Conservation (phyloP, 495 filamentous ascomycete species). For the Coniosporium apollinis region DNA sequence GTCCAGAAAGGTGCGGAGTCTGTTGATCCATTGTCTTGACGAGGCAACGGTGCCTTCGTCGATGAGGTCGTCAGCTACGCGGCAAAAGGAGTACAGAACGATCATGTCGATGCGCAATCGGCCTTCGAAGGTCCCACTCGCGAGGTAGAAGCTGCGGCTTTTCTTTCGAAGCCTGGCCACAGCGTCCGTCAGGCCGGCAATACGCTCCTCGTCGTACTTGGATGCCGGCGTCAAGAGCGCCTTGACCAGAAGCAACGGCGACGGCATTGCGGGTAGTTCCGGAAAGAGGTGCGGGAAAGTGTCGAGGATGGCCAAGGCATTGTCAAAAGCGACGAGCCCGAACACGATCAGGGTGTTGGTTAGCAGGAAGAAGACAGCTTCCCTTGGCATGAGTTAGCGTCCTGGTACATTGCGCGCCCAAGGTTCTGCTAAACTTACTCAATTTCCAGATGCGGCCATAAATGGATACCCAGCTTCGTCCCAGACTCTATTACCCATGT, state of each 20-base stretch:
- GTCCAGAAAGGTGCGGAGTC: slow-evolving; percentile 35
- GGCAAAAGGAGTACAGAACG: slow-evolving; percentile 53
- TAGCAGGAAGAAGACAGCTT: slow-evolving; percentile 49
- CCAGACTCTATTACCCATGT: slow-evolving; percentile 48
- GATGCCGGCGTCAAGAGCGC: slow-evolving; percentile 28
- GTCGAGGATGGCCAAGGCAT: slow-evolving; percentile 38
- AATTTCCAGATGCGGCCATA: slow-evolving; percentile 47
- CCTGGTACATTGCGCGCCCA: slow-evolving; percentile 1
- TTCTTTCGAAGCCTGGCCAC: slow-evolving; percentile 35
- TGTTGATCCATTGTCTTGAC: slow-evolving; percentile 32
- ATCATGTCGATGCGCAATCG: slow-evolving; percentile 47
- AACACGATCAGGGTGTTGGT: slow-evolving; percentile 49
- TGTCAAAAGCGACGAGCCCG: slow-evolving; percentile 47
- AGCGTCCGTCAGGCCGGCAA: slow-evolving; percentile 38
- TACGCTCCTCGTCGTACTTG: slow-evolving; percentile 32
- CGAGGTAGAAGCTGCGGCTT: slow-evolving; percentile 53
- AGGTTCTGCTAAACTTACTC: slow-evolving; percentile 27
- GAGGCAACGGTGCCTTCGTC: slow-evolving; percentile 36
- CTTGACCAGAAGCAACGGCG: slow-evolving; percentile 27
- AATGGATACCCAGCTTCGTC: slow-evolving; percentile 39
- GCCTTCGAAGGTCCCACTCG: slow-evolving; percentile 44
- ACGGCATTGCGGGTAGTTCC: slow-evolving; percentile 22
- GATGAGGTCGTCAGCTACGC: slow-evolving; percentile 51
- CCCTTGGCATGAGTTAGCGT: slow-evolving; percentile 17
- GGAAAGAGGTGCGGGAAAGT: slow-evolving; percentile 36